These are phyloP conservation scores for Allium sativum DNA, from an alignment of 106 monocot species.

Conservation along the genomic window DNA sequence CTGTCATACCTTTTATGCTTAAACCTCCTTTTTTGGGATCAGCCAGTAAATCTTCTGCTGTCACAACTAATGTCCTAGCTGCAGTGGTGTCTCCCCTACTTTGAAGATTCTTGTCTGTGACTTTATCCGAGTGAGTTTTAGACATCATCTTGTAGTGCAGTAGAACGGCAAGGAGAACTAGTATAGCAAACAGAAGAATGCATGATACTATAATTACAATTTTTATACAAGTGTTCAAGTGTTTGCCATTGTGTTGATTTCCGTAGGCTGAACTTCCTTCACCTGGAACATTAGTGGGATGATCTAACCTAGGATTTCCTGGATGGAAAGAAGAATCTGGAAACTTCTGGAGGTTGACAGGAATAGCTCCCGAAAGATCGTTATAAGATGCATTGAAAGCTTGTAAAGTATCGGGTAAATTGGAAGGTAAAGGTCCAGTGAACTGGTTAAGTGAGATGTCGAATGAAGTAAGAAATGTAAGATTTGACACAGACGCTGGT, in stretches of 20 bases:
- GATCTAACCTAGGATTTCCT: constrained; percentile 60
- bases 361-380: constrained; percentile 73
- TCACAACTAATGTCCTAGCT: constrained; percentile 39
- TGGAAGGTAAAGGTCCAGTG: constrained; percentile 52
- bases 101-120: constrained; percentile 38
- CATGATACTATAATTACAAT: constrained; percentile 42
- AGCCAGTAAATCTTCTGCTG: constrained; percentile 56
- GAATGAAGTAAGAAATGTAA: constrained; percentile 46
- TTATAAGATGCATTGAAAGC: constrained; percentile 86
- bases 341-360: constrained; percentile 74
- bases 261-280: constrained; percentile 16
- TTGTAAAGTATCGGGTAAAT: constrained; percentile 39
- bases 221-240: constrained; percentile 31
- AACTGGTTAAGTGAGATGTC: constrained; percentile 77
- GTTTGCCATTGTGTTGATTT: constrained; percentile 14
- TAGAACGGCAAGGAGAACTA: constrained; percentile 51
- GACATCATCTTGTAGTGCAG: constrained; percentile 51
- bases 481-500: constrained; percentile 39
- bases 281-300: constrained; percentile 38
- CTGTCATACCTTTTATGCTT: too few relatives aligned
- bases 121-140: constrained; percentile 30
- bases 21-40: constrained; percentile 29
- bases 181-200: constrained; percentile 31
- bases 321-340: constrained; percentile 97
- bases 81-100: constrained; percentile 10